phyloP scores from a whole-genome alignment of 371 early-diverging fungal species.

The Syncephalis fuscata region DNA sequence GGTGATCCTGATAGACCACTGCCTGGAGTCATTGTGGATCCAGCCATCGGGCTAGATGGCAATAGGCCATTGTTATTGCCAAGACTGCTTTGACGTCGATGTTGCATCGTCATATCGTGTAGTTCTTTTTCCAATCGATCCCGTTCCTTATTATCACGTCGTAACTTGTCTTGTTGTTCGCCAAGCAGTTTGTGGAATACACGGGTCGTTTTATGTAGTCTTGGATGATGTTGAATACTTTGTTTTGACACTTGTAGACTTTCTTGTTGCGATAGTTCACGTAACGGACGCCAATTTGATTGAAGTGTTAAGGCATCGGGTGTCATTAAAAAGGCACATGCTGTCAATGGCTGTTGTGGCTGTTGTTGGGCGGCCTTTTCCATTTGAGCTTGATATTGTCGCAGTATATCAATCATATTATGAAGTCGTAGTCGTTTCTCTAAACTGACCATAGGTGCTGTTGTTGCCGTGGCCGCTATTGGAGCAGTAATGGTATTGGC shows the following conservation, averaged over 20 bases:
- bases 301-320: no score
- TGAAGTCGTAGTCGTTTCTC: slow-evolving; percentile 51
- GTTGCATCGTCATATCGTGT: slow-evolving; percentile 45
- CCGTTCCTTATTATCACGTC: slow-evolving; percentile 49
- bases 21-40: no score
- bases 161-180: slow-evolving; percentile 48
- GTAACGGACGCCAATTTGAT: no score
- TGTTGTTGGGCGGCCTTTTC: neutral
- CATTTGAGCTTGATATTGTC: slow-evolving; percentile 7
- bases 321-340: no score
- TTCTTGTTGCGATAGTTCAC: no score
- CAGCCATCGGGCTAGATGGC: no score
- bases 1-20: slow-evolving; percentile 10
- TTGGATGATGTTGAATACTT: slow-evolving; percentile 2
- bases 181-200: slow-evolving; percentile 33
- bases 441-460: slow-evolving; percentile 33
- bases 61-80: slow-evolving; percentile 33
- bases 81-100: slow-evolving; percentile 44
- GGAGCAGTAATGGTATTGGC: neutral
- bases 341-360: no score
- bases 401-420: slow-evolving; percentile 36
- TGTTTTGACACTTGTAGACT: no score
- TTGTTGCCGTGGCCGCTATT: neutral
- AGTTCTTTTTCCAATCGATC: slow-evolving; percentile 53
- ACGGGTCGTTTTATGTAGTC: neutral